Evolutionary conservation across 192 early-diverging fungal species (phyloP).

Genomic region (Gigaspora rosea): DNA sequence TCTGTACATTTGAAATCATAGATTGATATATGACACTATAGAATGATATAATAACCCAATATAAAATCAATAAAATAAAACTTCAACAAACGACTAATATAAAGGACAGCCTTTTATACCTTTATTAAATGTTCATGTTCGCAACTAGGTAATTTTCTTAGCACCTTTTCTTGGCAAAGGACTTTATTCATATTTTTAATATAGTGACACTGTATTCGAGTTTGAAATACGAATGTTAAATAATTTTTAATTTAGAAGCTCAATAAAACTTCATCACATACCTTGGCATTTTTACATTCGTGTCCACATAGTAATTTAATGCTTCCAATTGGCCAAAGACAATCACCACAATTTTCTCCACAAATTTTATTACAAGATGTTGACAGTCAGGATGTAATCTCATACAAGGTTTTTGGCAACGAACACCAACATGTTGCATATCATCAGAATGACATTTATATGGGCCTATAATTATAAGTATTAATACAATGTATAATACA

Average conservation of each 20-base stretch:
- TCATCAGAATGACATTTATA: slow-evolving; percentile 34
- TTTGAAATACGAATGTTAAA: no score
- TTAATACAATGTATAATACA: no score
- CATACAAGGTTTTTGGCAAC: slow-evolving; percentile 48
- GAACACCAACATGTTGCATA: slow-evolving; percentile 41
- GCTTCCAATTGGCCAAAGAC: slow-evolving; percentile 29
- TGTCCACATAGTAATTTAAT: slow-evolving; percentile 39
- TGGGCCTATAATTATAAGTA: background rate
- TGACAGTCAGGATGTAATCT: slow-evolving; percentile 42
- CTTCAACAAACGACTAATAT: no score
- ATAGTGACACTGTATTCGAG: no score
- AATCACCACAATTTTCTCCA: slow-evolving; percentile 51
- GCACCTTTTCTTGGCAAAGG: background rate
- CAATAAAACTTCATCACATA: background rate
- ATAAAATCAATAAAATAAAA: no score
- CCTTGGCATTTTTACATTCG: slow-evolving; percentile 26
- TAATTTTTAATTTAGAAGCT: no score
- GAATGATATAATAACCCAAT: no score
- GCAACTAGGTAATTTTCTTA: no score
- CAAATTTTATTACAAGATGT: slow-evolving; percentile 46
- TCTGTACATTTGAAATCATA: slow-evolving; percentile 23
- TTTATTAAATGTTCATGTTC: no score
- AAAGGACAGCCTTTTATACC: no score
- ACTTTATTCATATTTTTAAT: slow-evolving; percentile 32
- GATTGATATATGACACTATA: background rate